phyloP scores from a whole-genome alignment of 352 stramenopile genomes.

The Globisporangium okanoganense region DNA sequence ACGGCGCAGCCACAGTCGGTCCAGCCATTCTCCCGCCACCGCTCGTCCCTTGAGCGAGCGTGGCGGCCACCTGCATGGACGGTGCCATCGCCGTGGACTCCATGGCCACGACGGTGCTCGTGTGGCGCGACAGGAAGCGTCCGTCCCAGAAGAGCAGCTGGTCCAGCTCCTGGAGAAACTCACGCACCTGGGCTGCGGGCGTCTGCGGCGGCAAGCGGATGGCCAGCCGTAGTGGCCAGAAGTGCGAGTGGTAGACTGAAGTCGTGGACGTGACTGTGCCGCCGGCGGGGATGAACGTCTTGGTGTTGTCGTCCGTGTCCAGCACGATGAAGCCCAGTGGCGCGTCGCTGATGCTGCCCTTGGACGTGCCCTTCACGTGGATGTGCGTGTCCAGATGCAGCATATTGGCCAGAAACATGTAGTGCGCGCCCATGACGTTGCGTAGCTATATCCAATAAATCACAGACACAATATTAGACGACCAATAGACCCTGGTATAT shows the following conservation, averaged over 20 bases:
- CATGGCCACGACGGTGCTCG: conserved; percentile 5
- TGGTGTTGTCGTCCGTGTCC: conserved; percentile 46
- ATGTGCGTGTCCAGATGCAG: conserved; percentile 49
- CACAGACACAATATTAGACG: no score
- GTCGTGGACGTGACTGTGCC: conserved; percentile 49
- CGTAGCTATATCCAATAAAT: conserved; percentile 37
- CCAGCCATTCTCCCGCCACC: neutral
- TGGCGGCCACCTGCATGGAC: neutral
- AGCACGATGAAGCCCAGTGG: conserved; percentile 69
- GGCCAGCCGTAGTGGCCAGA: conserved; percentile 52
- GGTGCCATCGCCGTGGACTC: neutral
- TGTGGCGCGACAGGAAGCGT: conserved; percentile 9
- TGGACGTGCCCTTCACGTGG: conserved; percentile 35
- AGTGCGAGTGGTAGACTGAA: conserved; percentile 42
- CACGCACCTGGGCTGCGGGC: conserved; percentile 29
- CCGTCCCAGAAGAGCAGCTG: conserved; percentile 42
- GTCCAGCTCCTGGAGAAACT: conserved; percentile 66
- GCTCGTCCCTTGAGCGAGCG: no score
- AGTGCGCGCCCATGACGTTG: conserved; percentile 67
- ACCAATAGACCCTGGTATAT: no score
- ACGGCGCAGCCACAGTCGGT: neutral
- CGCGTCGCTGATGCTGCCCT: conserved; percentile 48
- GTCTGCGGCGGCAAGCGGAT: conserved; percentile 39
- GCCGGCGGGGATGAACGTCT: conserved; percentile 63
- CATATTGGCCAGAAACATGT: conserved; percentile 81